phyloP scores from a whole-genome alignment of 306 rosid genomes.

The Prinsepia uniflora region DNA sequence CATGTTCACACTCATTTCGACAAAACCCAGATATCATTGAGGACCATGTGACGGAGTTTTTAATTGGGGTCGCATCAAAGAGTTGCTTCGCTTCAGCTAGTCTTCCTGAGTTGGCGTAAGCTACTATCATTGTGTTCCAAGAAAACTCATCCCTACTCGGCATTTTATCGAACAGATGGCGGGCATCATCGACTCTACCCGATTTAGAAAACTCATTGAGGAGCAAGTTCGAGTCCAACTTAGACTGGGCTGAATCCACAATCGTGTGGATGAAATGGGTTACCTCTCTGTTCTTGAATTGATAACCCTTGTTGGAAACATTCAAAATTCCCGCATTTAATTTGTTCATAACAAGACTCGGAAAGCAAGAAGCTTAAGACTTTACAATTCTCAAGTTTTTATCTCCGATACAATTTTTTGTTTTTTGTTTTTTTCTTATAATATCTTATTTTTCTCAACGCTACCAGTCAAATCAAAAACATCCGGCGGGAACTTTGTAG shows the following conservation, averaged over 20 bases:
- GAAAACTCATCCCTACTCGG: constrained; percentile 54
- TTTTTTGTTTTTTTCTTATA: too few species aligned
- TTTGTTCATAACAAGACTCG: constrained; percentile 38
- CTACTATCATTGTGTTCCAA: constrained; percentile 78
- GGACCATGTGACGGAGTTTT: constrained; percentile 70
- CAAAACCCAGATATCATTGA: constrained; percentile 73
- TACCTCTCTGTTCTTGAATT: constrained; percentile 18
- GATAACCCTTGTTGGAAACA: constrained; percentile 19
- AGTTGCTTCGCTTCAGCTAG: constrained; percentile 59
- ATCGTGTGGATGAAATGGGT: constrained; percentile 20
- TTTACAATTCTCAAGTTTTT: background rate
- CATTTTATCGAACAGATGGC: constrained; percentile 68
- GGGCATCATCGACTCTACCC: constrained; percentile 62
- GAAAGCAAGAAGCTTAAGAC: background rate
- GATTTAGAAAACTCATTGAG: constrained; percentile 44
- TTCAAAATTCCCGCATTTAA: constrained; percentile 26
- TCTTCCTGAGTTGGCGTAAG: constrained; percentile 58
- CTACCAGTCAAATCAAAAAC: background rate
- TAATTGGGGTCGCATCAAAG: constrained; percentile 44
- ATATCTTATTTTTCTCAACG: too few species aligned
- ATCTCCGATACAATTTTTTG: too few species aligned
- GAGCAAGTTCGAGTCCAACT: constrained; percentile 39
- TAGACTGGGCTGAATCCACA: constrained; percentile 30
- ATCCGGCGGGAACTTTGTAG: background rate
- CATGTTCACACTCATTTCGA: constrained; percentile 43